phyloP scores from a whole-genome alignment of 2,329 filamentous ascomycete genomes.

The Fusarium tuaranense region DNA sequence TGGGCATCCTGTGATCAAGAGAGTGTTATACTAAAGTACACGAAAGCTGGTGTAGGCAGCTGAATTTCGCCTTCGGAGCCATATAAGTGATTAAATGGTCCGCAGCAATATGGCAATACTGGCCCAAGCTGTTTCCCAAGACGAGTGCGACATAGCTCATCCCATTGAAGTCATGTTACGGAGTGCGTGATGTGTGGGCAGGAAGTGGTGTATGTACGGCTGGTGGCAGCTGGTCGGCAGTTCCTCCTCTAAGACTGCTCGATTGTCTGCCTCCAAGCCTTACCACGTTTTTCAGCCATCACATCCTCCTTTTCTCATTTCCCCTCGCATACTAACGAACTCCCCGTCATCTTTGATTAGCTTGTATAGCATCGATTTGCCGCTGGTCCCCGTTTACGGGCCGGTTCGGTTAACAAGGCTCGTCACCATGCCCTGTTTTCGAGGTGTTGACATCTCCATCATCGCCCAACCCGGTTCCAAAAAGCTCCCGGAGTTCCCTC shows the following conservation, averaged over 20 bases:
- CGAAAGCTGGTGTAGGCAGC: neutral
- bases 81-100: neutral
- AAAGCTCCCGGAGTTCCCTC: slow-evolving; percentile 65
- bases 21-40: neutral
- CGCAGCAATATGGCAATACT: neutral
- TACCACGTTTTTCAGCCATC: neutral
- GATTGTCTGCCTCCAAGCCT: neutral
- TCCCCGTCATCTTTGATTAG: too few relatives aligned
- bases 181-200: neutral
- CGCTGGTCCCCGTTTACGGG: neutral
- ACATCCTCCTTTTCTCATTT: neutral
- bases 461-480: slow-evolving; percentile 50
- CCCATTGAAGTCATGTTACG: neutral
- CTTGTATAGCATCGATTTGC: neutral
- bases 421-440: slow-evolving; percentile 60
- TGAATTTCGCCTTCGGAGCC: neutral
- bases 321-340: neutral
- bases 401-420: too few relatives aligned
- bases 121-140: neutral
- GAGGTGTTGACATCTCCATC: slow-evolving; percentile 61
- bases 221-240: slow-evolving; percentile 23
- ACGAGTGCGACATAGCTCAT: neutral
- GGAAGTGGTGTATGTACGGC: slow-evolving; percentile 4
- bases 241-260: neutral
- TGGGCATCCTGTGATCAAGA: neutral